These are phyloP conservation scores for Vaucheria bursata DNA, from an alignment of 352 stramenopile genomes.

Conservation along the genomic window DNA sequence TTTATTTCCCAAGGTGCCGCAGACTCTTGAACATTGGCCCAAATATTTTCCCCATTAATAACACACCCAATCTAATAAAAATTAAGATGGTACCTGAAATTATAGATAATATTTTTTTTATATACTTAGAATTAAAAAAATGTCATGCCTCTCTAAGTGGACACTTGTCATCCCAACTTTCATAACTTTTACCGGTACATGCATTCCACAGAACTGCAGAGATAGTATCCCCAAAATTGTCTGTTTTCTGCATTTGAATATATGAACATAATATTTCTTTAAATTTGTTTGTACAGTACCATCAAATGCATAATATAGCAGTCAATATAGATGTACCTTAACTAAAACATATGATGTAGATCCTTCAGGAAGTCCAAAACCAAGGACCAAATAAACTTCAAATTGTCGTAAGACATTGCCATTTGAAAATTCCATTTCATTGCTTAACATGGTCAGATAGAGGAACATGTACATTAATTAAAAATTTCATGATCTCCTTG, in stretches of 20 bases:
- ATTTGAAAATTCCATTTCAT: too few species aligned
- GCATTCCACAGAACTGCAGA: slow-evolving; percentile 72
- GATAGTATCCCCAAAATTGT: slow-evolving; percentile 37
- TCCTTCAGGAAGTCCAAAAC: slow-evolving; percentile 66
- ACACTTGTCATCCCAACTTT: slow-evolving; percentile 56
- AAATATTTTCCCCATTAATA: slow-evolving; percentile 76
- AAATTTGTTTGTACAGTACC: too few species aligned
- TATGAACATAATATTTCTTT: too few species aligned
- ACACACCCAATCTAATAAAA: slow-evolving; percentile 58
- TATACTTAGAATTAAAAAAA: too few species aligned
- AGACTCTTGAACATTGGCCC: slow-evolving; percentile 65
- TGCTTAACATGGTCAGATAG: too few species aligned
- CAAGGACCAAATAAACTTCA: slow-evolving; percentile 55
- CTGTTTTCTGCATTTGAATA: slow-evolving; percentile 47
- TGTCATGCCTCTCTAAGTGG: slow-evolving; percentile 71
- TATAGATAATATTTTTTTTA: too few species aligned
- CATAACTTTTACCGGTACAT: slow-evolving; percentile 65
- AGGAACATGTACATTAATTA: too few species aligned
- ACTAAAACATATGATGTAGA: slow-evolving; percentile 74
- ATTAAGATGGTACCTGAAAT: too few species aligned
- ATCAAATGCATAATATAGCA: too few species aligned
- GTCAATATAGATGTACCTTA: slow-evolving; percentile 23
- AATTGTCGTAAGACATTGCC: too few species aligned
- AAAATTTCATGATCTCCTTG: too few species aligned
- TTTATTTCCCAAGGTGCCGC: neutral